Base-by-base conservation (phyloP, 2,329 filamentous ascomycete species). In the Curvularia lunata region DNA sequence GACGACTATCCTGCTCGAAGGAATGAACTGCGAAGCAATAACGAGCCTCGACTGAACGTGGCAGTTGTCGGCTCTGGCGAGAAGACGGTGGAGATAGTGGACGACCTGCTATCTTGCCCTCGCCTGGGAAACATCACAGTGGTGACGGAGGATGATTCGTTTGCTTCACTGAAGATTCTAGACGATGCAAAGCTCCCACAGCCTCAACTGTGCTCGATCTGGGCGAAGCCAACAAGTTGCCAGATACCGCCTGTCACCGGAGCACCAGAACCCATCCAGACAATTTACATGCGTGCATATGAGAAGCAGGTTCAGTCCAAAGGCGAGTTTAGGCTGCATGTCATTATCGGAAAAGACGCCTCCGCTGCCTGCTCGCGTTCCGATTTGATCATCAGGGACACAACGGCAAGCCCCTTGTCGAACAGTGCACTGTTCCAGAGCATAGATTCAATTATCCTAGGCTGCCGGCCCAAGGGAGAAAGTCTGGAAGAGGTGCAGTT, bases 401-500 rank as follows among this genome's bases (percentile, higher is more conserved):
- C 66, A 2, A 32, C 61, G 13, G 28, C 59, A 13, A 62, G 51
- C 40, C 59, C 62, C 19, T 46, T 66, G 6, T 51, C 63, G 9
- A 67, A 59, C 55, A 70, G 45, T 19, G 60, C 59, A 9, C 52
- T 75, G 19, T 70, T 75, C 54, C 64, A 70, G 48, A 66, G 65
- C 48, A 47, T 76, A 43, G 73, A 75, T 47, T 46, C 68, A 30
- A 70, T 76, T 18, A 70, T 72, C 21, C 63, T 76, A 30, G 73
- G 73, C 41, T 76, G 73, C 40, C 72, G 70, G 53, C 68, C 71
- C 52, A 73, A 72, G 52, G 71, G 74, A 38, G 71, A 75, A 41
- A 74, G 73, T 65, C 64, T 76, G 41, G 68, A 76, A 51, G 74
- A 76, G 58, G 71, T 76, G 52, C 72, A 73, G 40, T 76, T 76